These are phyloP conservation scores for Sarocladium strictum DNA, from an alignment of 2,329 filamentous ascomycete genomes.

Conservation along the genomic window DNA sequence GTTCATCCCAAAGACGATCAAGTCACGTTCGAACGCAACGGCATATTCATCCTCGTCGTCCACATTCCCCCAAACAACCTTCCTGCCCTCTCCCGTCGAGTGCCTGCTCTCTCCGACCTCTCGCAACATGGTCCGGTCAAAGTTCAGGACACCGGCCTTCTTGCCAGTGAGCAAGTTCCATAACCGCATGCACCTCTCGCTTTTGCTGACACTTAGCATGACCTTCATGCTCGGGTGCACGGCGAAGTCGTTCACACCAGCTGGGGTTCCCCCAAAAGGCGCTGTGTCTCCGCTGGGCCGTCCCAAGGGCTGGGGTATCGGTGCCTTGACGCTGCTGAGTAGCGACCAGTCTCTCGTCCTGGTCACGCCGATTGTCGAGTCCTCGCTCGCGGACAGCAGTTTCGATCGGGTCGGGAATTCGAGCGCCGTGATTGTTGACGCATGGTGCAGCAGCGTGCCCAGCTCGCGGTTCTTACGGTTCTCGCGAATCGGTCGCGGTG, in stretches of 20 bases:
- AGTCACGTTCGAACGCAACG: constrained; percentile 81
- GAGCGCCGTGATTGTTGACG: constrained; percentile 72
- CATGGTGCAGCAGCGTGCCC: constrained; percentile 81
- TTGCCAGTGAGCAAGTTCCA: constrained; percentile 98
- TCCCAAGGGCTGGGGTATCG: constrained; percentile 72
- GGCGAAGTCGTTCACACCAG: constrained; percentile 91
- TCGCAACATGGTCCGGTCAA: constrained; percentile 64
- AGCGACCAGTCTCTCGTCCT: constrained; percentile 85
- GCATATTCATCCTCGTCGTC: constrained; percentile 76
- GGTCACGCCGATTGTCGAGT: constrained; percentile 85
- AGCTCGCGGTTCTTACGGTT: constrained; percentile 84
- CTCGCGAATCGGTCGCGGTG: constrained; percentile 69
- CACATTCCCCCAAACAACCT: constrained; percentile 71
- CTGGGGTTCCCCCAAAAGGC: constrained; percentile 69
- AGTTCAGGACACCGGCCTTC: constrained; percentile 89
- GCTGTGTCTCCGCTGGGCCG: constrained; percentile 88
- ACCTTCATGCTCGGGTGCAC: constrained; percentile 95
- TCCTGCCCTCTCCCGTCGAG: constrained; percentile 74
- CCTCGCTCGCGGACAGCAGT: constrained; percentile 80
- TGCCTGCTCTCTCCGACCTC: constrained; percentile 72
- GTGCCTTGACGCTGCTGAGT: constrained; percentile 82
- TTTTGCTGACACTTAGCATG: constrained; percentile 87
- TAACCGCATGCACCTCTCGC: constrained; percentile 84
- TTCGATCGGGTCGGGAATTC: constrained; percentile 82
- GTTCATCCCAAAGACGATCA: constrained; percentile 82